A percentile compares a stretch with the other conserved stretches of the same genome.
Evolutionary conservation across 1,284 basidiomycete genomes (phyloP).

Genomic region (Ceratobasidium sp.): DNA sequence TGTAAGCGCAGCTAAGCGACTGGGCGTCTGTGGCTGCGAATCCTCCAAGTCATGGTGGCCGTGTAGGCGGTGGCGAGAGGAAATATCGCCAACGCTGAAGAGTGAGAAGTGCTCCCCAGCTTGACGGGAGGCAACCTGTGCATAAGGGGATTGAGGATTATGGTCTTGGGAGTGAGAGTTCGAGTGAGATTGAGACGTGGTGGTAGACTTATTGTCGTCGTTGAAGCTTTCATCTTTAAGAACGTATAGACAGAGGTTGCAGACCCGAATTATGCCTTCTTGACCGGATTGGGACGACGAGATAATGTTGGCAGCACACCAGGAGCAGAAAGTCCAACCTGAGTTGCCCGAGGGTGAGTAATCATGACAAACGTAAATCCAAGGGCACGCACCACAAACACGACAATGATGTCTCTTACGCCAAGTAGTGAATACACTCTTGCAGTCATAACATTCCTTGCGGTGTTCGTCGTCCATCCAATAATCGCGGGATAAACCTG

Average conservation of each 20-base stretch:
- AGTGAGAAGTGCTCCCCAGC: constrained; percentile 81
- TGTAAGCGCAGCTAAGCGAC: too few species aligned
- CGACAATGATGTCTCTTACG: constrained; percentile 95
- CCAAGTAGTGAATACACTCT: constrained; percentile 91
- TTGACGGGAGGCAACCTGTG: constrained; percentile 84
- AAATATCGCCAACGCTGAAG: constrained; percentile 81
- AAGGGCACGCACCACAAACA: constrained; percentile 79
- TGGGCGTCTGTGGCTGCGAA: constrained; percentile 67
- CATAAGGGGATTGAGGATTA: constrained; percentile 86
- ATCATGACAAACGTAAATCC: neutral
- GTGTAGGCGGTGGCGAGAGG: constrained; percentile 1
- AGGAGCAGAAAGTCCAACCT: constrained; percentile 92
- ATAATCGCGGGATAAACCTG: constrained; percentile 87
- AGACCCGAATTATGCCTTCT: constrained; percentile 92
- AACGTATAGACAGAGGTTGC: constrained; percentile 94
- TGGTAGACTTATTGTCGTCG: constrained; percentile 79
- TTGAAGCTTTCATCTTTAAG: constrained; percentile 83
- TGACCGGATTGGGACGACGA: constrained; percentile 95
- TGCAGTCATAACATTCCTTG: constrained; percentile 96
- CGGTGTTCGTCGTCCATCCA: constrained; percentile 99
- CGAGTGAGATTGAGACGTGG: constrained; percentile 66
- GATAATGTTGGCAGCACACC: constrained; percentile 97
- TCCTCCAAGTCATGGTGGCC: constrained; percentile 52
- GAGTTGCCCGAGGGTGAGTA: constrained; percentile 40
- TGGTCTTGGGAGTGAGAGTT: constrained; percentile 30